Base-by-base conservation (phyloP, 306 rosid species). In the Fagus sylvatica region DNA sequence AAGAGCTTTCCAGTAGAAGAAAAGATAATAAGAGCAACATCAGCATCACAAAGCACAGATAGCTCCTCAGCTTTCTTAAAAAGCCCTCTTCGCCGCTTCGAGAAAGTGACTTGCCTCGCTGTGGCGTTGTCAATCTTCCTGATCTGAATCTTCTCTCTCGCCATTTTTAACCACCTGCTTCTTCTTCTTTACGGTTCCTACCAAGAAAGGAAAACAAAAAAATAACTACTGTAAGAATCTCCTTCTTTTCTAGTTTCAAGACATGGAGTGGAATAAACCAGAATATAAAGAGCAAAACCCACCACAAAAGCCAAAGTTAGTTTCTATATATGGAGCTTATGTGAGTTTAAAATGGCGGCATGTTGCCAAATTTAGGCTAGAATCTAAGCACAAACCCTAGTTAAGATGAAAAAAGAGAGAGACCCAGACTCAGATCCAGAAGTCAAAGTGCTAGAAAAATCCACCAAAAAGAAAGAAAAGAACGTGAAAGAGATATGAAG, bases 91-190 rank as follows among this genome's bases (percentile, higher is more conserved):
- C 98, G 76, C 33, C 98, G 76, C 90, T 95, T 95, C 0, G 98
- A 95, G 80, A 95, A 92, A 0, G 98, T 95, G 30, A 95, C 99
- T 71, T 95, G 98, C 79, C 99, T 88, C 5, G 99, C 98, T 28
- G 99, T 88, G 0, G 89, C 82, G 93, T 93, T 95, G 71, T 89
- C 94, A 77, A 95, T 95, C 90, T 93, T 95, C 98, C 78, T 91
- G 77, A 95, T 95, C 98, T 92, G 90, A 85, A 93, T 93, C 91
- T 90, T 95, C 86, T 92, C 99, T 84, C 97, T 80, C 57, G 96
- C 96, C 99, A 95, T 94, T 33, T 34, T 46, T 42, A n/a, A 37
- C 54, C 33, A 28, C 15, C 53, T 76, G 13, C 30, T 7, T 66
- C 48, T 10, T 15, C 76, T 73, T 54, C 70, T n/a, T 7, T 6